Evolutionary conservation across 2,329 filamentous ascomycete genomes (phyloP), one percentile per base, ranked within the genome.

Genomic region (Exophiala dermatitidis): DNA sequence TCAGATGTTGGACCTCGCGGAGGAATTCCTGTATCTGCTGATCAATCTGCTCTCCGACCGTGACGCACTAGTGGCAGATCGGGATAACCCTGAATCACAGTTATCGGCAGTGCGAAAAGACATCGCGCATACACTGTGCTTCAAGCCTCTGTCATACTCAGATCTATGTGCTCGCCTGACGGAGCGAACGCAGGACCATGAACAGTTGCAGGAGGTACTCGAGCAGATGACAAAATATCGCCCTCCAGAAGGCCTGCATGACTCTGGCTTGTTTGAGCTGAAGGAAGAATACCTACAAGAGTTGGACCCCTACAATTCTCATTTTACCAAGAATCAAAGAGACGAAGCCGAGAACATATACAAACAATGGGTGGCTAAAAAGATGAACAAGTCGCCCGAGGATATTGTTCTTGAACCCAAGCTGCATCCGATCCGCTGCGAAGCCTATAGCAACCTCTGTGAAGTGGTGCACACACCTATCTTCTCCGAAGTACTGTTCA

Each of bases 311-410:
- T 98, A 96, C 68, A 93, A 90, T 65, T 87, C 90, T 4, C 90
- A 97, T 66, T 98, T 95, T 69, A 94, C 84, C 65, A 95, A 95
- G 67, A 98, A 98, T 64, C 91, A 97, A 68, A 82, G 93, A 47
- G 93, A 98, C 66, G 93, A 98, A 68, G 89, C 91, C 0, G 93
- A 98, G 69, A 84, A 81, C 61, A 86, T 90, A 2, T 96, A 93
- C 72, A 89, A 86, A 63, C 85, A 86, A 64, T 86, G 88, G 75
- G 83, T 93, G 75, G 88, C 90, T 7, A 90, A 90, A 72, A 90
- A 87, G 71, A 89, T 85, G 0, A 90, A 90, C 12, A 90, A 90
- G 67, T 77, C 84, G 41, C 74, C 80, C 1, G 83, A 88, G 38
- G 90, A 96, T 50, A 84, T 97, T 54, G 90, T 97, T 2, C 96